Evolutionary conservation across 352 stramenopile species (phyloP).

Genomic region (Phytophthora multivora): DNA sequence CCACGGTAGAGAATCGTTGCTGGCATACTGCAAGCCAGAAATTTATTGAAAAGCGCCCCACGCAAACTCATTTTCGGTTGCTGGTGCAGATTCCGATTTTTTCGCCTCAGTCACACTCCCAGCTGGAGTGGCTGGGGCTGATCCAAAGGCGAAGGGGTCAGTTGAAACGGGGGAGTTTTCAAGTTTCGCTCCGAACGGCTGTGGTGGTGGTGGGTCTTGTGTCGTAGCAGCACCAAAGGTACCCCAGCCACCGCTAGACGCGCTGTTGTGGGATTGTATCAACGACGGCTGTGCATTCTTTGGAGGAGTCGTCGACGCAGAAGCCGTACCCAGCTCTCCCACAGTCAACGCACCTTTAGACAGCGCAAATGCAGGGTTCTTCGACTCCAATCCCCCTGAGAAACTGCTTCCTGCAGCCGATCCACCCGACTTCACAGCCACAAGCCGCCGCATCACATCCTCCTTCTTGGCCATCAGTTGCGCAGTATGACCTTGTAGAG

Average conservation of each 20-base stretch:
- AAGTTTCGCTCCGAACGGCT: conserved; percentile 13
- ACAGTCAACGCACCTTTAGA: conserved; percentile 41
- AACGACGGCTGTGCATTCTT: conserved; percentile 21
- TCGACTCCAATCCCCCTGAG: too few species aligned
- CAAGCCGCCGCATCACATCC: conserved; percentile 24
- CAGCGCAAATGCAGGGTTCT: conserved; percentile 32
- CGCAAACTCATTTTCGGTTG: conserved; percentile 22
- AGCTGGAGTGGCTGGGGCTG: conserved; percentile 4
- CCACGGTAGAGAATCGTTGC: too few species aligned
- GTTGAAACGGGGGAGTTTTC: conserved; percentile 2
- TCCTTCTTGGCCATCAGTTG: conserved; percentile 41
- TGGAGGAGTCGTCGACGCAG: conserved; percentile 22
- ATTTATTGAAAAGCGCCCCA: conserved; percentile 36
- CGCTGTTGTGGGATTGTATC: conserved; percentile 24
- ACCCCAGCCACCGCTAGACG: conserved; percentile 23
- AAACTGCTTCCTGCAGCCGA: conserved; percentile 13
- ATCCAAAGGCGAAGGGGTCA: conserved; percentile 25
- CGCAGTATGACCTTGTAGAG: conserved; percentile 46
- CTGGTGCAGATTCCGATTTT: conserved; percentile 6
- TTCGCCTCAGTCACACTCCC: not conserved
- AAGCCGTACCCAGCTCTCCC: conserved; percentile 27
- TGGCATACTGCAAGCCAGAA: too few species aligned
- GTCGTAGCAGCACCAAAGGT: conserved; percentile 19
- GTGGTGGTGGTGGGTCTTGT: conserved; percentile 20
- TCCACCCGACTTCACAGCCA: conserved; percentile 23